Evolutionary conservation across 805 yeast genomes (phyloP).

Genomic region (Wickerhamomyces bovis): DNA sequence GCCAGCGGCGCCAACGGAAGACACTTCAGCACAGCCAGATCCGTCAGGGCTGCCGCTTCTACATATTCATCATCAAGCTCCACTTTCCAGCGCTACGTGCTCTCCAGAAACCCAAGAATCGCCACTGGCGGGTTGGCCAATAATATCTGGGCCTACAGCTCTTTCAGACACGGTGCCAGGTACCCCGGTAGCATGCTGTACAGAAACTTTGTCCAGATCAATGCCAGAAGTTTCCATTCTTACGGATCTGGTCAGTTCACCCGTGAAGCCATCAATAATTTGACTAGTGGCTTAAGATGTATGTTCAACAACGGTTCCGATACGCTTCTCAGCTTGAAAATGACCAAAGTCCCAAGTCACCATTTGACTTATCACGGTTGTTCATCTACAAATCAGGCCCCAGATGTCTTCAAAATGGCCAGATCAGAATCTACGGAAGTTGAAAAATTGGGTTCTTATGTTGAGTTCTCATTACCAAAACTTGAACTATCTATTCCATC

Average conservation of each 20-base stretch:
- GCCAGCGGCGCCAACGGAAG: slow-evolving; percentile 15
- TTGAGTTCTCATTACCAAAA: slow-evolving; percentile 50
- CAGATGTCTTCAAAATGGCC: slow-evolving; percentile 29
- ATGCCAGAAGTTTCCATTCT: slow-evolving; percentile 33
- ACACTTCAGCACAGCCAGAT: slow-evolving; percentile 20
- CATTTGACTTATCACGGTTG: slow-evolving; percentile 18
- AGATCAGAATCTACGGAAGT: slow-evolving; percentile 26
- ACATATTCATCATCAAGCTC: slow-evolving; percentile 1
- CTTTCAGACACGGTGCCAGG: slow-evolving; percentile 21
- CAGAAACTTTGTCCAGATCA: slow-evolving; percentile 29
- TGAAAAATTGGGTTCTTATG: slow-evolving; percentile 39
- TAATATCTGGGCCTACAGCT: slow-evolving; percentile 21
- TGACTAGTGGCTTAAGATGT: slow-evolving; percentile 44
- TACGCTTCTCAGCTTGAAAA: slow-evolving; percentile 17
- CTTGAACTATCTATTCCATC: slow-evolving; percentile 31
- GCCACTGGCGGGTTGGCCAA: slow-evolving; percentile 4
- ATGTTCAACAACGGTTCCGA: slow-evolving; percentile 29
- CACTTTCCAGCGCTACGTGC: slow-evolving; percentile 6
- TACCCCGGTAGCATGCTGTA: slow-evolving; percentile 28
- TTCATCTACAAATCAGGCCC: slow-evolving; percentile 25
- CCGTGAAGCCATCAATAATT: slow-evolving; percentile 52
- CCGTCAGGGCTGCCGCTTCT: slow-evolving; percentile 7
- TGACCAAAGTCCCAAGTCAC: slow-evolving; percentile 14
- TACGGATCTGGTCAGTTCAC: slow-evolving; percentile 31
- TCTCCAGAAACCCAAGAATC: neutral